These are phyloP conservation scores for Climacium dendroides DNA, from an alignment of 225 moss, liverwort and hornwort genomes.

Conservation along the genomic window DNA sequence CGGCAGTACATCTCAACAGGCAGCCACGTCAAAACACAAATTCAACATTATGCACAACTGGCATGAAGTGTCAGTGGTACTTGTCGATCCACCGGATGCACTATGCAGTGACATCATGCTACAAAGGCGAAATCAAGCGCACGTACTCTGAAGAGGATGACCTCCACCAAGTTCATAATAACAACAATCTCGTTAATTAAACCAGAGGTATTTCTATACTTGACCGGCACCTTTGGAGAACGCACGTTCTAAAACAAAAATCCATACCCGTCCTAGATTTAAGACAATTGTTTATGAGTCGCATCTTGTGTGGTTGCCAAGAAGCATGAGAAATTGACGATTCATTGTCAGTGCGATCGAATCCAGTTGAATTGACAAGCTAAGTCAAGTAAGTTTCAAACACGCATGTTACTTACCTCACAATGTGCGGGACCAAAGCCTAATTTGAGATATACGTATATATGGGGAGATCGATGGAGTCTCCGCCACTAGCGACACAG, in stretches of 20 bases:
- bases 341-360: neutral
- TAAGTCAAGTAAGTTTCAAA: neutral
- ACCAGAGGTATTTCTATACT: neutral
- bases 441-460: neutral
- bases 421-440: neutral
- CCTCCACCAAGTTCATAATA: neutral
- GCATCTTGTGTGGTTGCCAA: neutral
- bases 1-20: neutral
- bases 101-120: neutral
- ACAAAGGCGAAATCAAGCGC: neutral
- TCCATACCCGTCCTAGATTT: no score
- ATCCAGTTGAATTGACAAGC: neutral
- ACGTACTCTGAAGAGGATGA: neutral
- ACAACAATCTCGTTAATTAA: neutral
- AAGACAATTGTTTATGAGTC: no score
- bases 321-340: neutral
- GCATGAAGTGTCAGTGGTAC: neutral
- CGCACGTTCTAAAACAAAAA: neutral
- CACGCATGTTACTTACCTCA: neutral
- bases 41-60: no score
- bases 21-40: no score
- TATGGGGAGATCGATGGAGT: neutral
- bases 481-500: neutral
- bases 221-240: neutral
- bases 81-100: neutral